Evolutionary conservation across 2,329 filamentous ascomycete genomes (phyloP).

Genomic region (Lecanosticta acicola): DNA sequence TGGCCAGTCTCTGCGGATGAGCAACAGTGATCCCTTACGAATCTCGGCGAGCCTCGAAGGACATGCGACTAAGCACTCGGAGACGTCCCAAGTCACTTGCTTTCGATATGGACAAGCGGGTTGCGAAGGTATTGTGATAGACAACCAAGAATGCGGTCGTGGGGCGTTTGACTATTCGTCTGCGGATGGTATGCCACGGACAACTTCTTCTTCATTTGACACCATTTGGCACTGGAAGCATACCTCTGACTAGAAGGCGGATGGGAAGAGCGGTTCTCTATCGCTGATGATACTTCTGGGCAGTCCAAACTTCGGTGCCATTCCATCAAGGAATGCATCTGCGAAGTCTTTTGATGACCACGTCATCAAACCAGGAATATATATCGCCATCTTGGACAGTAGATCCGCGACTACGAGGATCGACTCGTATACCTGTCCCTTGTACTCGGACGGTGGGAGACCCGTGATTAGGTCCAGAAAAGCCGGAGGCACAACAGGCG

Average conservation of each 20-base stretch:
- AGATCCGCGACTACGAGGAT: slow-evolving; percentile 23
- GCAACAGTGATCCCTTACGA: too few species aligned
- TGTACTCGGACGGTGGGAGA: slow-evolving; percentile 1
- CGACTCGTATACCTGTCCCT: slow-evolving; percentile 8
- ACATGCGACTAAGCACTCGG: too few species aligned
- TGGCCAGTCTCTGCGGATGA: too few species aligned
- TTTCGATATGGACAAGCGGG: too few species aligned
- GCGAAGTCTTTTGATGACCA: slow-evolving; percentile 5
- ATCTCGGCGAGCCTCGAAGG: too few species aligned
- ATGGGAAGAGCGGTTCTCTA: slow-evolving; percentile 17
- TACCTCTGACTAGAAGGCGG: slow-evolving; percentile 16
- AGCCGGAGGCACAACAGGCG: too few species aligned
- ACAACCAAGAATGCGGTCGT: too few species aligned
- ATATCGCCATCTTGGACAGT: slow-evolving; percentile 22
- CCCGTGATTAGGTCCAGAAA: slow-evolving; percentile 13
- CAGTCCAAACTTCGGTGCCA: slow-evolving; percentile 12
- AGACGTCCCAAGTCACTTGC: too few species aligned
- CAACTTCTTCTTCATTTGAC: slow-evolving; percentile 8
- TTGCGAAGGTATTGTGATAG: too few species aligned
- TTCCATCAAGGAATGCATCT: slow-evolving; percentile 11
- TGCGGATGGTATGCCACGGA: slow-evolving; percentile 7
- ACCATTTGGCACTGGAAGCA: slow-evolving; percentile 6
- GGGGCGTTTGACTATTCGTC: not conserved
- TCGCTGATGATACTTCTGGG: slow-evolving; percentile 14
- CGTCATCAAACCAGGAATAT: slow-evolving; percentile 8